These are phyloP conservation scores for Sedum album DNA, from an alignment of 164 flowering plant species.

Conservation along the genomic window DNA sequence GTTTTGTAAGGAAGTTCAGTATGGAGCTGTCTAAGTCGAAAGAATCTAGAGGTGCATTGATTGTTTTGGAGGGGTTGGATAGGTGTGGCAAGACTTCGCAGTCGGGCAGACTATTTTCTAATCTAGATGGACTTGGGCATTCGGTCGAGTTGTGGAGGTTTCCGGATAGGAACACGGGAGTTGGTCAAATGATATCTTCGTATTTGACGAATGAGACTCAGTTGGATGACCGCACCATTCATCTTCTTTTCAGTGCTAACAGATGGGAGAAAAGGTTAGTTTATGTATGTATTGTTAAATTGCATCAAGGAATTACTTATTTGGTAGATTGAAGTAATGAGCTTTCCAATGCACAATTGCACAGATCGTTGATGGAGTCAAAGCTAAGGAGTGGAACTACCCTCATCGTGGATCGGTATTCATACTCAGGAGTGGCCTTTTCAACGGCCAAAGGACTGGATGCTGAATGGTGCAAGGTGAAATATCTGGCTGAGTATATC, in stretches of 20 bases:
- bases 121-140: conserved; percentile 8
- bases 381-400: conserved; percentile 66
- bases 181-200: conserved; percentile 16
- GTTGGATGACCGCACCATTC: conserved; percentile 6
- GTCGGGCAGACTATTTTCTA: conserved; percentile 7
- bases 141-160: conserved; percentile 14
- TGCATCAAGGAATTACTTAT: neutral
- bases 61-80: conserved; percentile 15
- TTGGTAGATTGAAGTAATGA: neutral
- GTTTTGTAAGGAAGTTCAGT: conserved; percentile 9
- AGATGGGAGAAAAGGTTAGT: conserved; percentile 13
- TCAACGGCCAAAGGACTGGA: conserved; percentile 87
- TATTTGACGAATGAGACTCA: conserved; percentile 2
- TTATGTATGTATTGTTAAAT: neutral
- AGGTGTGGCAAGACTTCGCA: conserved; percentile 16
- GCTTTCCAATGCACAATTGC: neutral
- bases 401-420: conserved; percentile 80
- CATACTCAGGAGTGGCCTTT: conserved; percentile 96
- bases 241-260: conserved; percentile 7
- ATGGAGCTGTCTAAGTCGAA: conserved; percentile 6
- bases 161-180: conserved; percentile 16
- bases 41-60: conserved; percentile 14
- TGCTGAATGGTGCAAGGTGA: conserved; percentile 87
- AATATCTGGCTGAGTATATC: neutral
- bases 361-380: conserved; percentile 73